phyloP scores from a whole-genome alignment of 305 asterid genomes.

The Rubia tinctorum region DNA sequence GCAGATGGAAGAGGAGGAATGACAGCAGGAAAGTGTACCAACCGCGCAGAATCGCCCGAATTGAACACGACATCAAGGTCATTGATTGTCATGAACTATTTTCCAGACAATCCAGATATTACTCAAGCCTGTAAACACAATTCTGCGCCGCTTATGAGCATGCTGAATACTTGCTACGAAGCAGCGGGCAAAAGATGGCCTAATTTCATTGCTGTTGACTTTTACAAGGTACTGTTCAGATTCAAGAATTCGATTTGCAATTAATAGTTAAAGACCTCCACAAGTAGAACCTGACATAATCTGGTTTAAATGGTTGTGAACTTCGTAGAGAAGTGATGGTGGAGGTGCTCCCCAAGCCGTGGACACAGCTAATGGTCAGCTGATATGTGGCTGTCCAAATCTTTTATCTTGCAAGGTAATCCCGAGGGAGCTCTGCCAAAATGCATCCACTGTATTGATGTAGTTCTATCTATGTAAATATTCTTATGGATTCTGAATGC shows the following conservation, averaged over 20 bases:
- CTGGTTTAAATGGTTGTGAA: conserved; percentile 3
- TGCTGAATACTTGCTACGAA: conserved; percentile 73
- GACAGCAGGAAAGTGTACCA: conserved; percentile 72
- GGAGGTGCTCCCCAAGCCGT: conserved; percentile 89
- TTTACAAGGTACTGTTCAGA: conserved; percentile 54
- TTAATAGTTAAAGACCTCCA: background rate
- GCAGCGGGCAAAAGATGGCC: conserved; percentile 92
- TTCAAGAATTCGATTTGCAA: background rate
- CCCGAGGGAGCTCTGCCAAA: background rate
- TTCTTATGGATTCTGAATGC: conserved; percentile 5
- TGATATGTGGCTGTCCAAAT: conserved; percentile 74
- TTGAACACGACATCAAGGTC: conserved; percentile 73
- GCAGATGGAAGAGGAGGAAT: conserved; percentile 92
- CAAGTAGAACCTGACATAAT: background rate
- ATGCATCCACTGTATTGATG: background rate
- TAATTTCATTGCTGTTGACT: conserved; percentile 85
- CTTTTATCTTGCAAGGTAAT: conserved; percentile 70
- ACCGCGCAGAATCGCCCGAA: conserved; percentile 72
- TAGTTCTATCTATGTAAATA: background rate
- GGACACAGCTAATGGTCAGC: conserved; percentile 74
- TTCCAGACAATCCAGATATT: conserved; percentile 60
- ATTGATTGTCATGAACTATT: conserved; percentile 80
- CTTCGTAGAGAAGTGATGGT: conserved; percentile 89
- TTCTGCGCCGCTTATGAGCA: conserved; percentile 61
- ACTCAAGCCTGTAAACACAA: conserved; percentile 75